These are phyloP conservation scores for Yamadazyma dushanensis DNA, from an alignment of 1,139 yeast species.

Conservation along the genomic window DNA sequence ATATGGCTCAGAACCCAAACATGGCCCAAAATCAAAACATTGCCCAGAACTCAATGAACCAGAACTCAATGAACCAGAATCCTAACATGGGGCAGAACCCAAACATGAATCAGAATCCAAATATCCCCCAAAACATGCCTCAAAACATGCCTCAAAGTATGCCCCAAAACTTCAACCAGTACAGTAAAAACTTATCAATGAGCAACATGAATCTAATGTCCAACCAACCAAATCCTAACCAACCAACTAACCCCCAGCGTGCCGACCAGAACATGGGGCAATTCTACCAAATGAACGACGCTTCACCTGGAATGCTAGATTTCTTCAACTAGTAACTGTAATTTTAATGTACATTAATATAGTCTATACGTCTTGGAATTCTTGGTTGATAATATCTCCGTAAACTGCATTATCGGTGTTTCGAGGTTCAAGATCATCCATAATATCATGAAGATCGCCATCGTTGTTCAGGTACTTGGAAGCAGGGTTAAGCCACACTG, in stretches of 20 bases:
- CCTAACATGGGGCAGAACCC: slow-evolving; percentile 12
- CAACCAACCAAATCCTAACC: slow-evolving; percentile 4
- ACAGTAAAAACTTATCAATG: slow-evolving; percentile 2
- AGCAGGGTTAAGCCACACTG: slow-evolving; percentile 57
- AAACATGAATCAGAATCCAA: slow-evolving; percentile 5
- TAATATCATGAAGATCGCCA: slow-evolving; percentile 11
- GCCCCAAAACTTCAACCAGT: slow-evolving; percentile 3
- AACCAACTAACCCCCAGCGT: background rate
- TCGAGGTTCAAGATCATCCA: slow-evolving; percentile 10
- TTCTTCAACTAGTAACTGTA: slow-evolving; percentile 14
- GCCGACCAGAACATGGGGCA: slow-evolving; percentile 19
- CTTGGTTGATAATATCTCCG: slow-evolving; percentile 40
- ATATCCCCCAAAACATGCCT: background rate
- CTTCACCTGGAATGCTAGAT: slow-evolving; percentile 18
- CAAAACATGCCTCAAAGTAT: slow-evolving; percentile 3
- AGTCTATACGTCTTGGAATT: slow-evolving; percentile 39
- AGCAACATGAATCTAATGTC: slow-evolving; percentile 4
- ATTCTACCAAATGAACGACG: slow-evolving; percentile 26
- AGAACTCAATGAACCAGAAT: slow-evolving; percentile 1
- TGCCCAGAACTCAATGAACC: slow-evolving; percentile 1
- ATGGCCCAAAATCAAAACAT: slow-evolving; percentile 6
- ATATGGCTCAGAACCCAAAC: slow-evolving; percentile 11
- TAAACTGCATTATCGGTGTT: slow-evolving; percentile 22
- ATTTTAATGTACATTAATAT: slow-evolving; percentile 8
- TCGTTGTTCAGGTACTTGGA: background rate